These are phyloP conservation scores for Tetragonia tetragonoides DNA, from an alignment of 148 eudicot species.

Conservation along the genomic window DNA sequence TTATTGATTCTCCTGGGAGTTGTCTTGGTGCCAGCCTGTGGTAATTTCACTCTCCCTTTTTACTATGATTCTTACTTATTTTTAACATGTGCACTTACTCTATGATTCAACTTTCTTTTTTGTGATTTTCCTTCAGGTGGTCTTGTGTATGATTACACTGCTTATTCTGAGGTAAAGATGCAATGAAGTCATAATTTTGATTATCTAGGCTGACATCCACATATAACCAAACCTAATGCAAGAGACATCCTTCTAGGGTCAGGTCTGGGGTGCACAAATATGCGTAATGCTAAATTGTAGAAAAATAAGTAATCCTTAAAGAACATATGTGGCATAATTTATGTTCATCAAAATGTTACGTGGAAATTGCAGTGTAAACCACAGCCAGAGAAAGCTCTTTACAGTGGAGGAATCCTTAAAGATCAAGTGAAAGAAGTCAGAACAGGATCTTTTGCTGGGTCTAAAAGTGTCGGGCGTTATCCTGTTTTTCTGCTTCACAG, in stretches of 20 bases:
- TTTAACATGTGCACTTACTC: not conserved
- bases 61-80: no score
- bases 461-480: not conserved
- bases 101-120: not conserved
- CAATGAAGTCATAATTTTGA: not conserved
- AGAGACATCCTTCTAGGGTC: not conserved
- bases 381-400: constrained; percentile 21
- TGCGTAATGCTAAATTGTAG: no score
- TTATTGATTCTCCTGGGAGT: constrained; percentile 4
- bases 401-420: constrained; percentile 27
- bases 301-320: not conserved
- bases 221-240: not conserved
- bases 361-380: constrained; percentile 12
- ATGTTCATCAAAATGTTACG: not conserved
- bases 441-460: not conserved
- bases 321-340: not conserved
- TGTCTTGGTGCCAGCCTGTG: not conserved
- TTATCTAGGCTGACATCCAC: not conserved
- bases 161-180: constrained; percentile 22
- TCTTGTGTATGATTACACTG: constrained; percentile 17
- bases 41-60: constrained; percentile 5
- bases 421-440: constrained; percentile 2
- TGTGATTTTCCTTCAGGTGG: not conserved
- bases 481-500: constrained; percentile 19
- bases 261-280: no score